Conservation (phyloP, 352 stramenopile species). For the Phytophthora foliorum region DNA sequence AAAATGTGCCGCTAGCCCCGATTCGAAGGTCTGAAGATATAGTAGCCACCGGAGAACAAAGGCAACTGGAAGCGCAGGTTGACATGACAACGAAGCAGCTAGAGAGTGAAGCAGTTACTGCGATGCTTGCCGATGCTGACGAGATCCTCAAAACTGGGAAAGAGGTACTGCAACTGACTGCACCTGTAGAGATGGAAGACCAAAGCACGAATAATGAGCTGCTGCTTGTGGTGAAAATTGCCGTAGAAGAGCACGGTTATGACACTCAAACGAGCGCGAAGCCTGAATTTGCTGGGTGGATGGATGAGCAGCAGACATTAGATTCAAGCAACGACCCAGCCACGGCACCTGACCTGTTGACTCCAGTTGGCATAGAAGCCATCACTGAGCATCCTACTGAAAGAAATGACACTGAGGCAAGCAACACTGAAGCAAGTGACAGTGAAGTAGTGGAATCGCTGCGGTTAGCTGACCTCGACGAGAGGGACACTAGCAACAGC, state of each 20-base stretch:
- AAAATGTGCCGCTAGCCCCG: constrained; percentile 28
- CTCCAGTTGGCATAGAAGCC: not conserved
- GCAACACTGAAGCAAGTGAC: not conserved
- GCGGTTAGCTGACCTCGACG: not conserved
- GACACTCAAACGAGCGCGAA: not conserved
- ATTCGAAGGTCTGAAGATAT: constrained; percentile 17
- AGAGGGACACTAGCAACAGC: not conserved
- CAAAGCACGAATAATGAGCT: not conserved
- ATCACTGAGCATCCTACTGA: not conserved
- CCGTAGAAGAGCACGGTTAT: not conserved
- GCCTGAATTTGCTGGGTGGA: not conserved
- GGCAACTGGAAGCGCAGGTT: not conserved
- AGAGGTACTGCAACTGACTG: not conserved
- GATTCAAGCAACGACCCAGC: not conserved
- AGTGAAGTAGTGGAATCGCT: not conserved
- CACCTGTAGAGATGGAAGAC: not conserved
- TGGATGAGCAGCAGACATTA: not conserved
- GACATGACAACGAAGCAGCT: not conserved
- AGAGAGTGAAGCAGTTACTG: not conserved
- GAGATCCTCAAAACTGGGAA: not conserved
- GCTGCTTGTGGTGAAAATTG: not conserved
- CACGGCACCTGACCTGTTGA: not conserved
- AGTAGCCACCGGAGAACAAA: not conserved
- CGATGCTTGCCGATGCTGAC: not conserved
- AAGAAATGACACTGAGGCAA: not conserved